Percentiles rank a stretch among this genome's conserved stretches.
Conservation (phyloP, 768 basidiomycete genomes). For the Pleurotus ostreatus region DNA sequence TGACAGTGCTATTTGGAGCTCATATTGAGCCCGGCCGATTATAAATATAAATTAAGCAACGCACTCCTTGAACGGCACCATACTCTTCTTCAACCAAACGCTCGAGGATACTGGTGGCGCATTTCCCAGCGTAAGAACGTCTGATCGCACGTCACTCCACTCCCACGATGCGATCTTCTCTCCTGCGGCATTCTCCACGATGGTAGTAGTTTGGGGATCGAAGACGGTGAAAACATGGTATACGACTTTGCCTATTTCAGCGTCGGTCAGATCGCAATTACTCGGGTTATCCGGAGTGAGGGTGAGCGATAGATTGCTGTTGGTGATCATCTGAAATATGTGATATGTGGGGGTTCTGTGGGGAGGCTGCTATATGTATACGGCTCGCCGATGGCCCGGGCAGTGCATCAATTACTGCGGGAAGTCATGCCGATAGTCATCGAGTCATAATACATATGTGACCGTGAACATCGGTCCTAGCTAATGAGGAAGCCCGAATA, state of each 20-base stretch:
- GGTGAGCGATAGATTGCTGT: slow-evolving; percentile 20
- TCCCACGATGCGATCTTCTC: slow-evolving; percentile 31
- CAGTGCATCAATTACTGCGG: too few species aligned
- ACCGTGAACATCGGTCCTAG: too few species aligned
- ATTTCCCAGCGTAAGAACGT: slow-evolving; percentile 32
- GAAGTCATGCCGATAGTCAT: too few species aligned
- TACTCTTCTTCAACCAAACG: slow-evolving; percentile 36
- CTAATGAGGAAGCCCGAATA: too few species aligned
- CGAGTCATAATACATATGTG: too few species aligned
- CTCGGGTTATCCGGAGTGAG: slow-evolving; percentile 38
- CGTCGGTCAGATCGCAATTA: slow-evolving; percentile 32
- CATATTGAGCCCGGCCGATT: background rate
- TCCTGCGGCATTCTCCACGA: slow-evolving; percentile 26
- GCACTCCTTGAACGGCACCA: slow-evolving; percentile 36
- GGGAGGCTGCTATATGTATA: too few species aligned
- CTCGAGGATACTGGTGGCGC: slow-evolving; percentile 24
- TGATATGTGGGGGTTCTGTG: background rate
- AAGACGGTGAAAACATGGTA: slow-evolving; percentile 33
- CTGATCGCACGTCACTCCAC: slow-evolving; percentile 34
- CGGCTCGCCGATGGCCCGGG: too few species aligned
- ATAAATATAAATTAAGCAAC: slow-evolving; percentile 8
- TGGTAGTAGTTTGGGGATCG: slow-evolving; percentile 25
- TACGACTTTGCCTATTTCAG: slow-evolving; percentile 24
- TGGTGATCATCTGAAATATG: background rate
- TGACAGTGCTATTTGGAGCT: slow-evolving; percentile 26